Evolutionary conservation across 805 yeast species (phyloP), one percentile per base, ranked within the genome.

Genomic region (Metschnikowia arizonensis): DNA sequence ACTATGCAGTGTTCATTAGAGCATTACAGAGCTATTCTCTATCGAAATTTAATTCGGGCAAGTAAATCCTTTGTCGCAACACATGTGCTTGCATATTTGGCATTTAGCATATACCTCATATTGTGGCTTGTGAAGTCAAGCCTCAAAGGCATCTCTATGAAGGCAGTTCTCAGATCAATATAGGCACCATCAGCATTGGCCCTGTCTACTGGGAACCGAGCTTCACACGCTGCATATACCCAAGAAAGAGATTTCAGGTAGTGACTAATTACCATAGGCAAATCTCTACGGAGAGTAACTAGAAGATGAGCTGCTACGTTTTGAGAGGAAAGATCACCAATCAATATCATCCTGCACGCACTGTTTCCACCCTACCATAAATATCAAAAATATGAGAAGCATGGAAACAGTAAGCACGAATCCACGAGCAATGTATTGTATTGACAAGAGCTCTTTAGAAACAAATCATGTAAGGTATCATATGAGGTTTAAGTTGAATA

Each of bases 31-130:
- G 78, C 54, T 91, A 78, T 62, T 76, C 97, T 3, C 75, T 79
- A 12, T 84, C 95, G 59, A 89, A 90, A 66, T 81, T 87, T 55
- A 93, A 91, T 60, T 81, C 91, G 44, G 99, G 99, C 7, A 85
- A 86, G 62, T 89, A 63, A 43, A 9, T 18, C 18, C 34, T 17
- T 5, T 18, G 31, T 28, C 9, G 15, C 25, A n/a, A 26, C 26
- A 8, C 25, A 7, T 19, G 24, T 7, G 36, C 25, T 21, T 15
- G 36, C 36, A 21, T 33, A 9, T 26, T 15, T 21, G 15, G 36
- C 36, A 21, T 33, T 15, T 26, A 17, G 23, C 36, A 19, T 12
- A 32, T 12, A 32, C 23, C 15, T 28, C 31, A 9, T 15, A 28
- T 8, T 7, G 26, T 24, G 10, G 26, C 26, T 24, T 24, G 14